These are phyloP conservation scores for Pythium utonaiense DNA, from an alignment of 352 stramenopile genomes.

Conservation along the genomic window DNA sequence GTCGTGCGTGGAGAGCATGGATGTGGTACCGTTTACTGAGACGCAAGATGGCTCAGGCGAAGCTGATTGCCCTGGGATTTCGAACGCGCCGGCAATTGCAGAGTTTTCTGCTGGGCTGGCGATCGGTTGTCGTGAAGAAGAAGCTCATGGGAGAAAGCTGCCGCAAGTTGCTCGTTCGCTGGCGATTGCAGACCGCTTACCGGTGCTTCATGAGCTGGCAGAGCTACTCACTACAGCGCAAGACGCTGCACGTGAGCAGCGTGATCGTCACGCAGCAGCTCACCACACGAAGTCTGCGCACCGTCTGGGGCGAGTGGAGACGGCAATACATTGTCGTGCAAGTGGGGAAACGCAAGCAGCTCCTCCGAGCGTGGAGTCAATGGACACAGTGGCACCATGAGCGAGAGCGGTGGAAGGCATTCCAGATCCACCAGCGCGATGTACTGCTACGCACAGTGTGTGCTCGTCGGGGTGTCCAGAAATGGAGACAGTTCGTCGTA, in stretches of 20 bases:
- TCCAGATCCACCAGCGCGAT: constrained; percentile 4
- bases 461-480: constrained; percentile 7
- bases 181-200: constrained; percentile 36
- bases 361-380: neutral
- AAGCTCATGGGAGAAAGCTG: constrained; percentile 4
- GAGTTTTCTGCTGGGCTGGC: neutral
- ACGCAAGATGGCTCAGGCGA: neutral
- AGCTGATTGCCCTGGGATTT: neutral
- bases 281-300: neutral
- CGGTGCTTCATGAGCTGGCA: constrained; percentile 37
- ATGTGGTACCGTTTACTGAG: neutral
- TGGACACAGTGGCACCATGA: constrained; percentile 2
- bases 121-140: neutral
- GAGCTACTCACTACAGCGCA: neutral
- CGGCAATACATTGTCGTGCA: constrained; percentile 14
- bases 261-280: constrained; percentile 7
- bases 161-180: constrained; percentile 27
- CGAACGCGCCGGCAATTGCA: neutral
- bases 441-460: constrained; percentile 3
- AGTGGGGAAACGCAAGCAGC: constrained; percentile 9
- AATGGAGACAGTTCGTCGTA: constrained; percentile 15
- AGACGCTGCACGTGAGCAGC: constrained; percentile 1
- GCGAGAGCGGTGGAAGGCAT: neutral
- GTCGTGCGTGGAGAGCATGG: constrained; percentile 18
- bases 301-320: constrained; percentile 15